A percentile compares a stretch with the other conserved stretches of the same genome.
phyloP scores from a whole-genome alignment of 192 early-diverging fungal species.

The Gamsiella multidivaricata region DNA sequence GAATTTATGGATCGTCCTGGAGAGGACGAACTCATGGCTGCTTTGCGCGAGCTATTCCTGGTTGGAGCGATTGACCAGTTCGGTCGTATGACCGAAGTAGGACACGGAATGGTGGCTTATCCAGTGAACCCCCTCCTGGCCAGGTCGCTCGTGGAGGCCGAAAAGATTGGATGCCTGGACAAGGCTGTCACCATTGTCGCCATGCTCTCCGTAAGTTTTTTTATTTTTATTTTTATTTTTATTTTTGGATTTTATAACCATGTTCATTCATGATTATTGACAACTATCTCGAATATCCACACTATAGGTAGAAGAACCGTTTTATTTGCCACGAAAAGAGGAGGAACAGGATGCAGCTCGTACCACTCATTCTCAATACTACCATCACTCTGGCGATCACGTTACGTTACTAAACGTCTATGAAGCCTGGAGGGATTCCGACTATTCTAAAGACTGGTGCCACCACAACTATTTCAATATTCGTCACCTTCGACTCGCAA shows the following conservation, averaged over 20 bases:
- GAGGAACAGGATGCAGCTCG: slow-evolving; percentile 86
- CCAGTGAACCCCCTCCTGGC: slow-evolving; percentile 92
- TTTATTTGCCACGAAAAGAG: slow-evolving; percentile 80
- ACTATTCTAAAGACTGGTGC: slow-evolving; percentile 85
- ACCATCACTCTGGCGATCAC: slow-evolving; percentile 94
- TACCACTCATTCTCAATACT: slow-evolving; percentile 83
- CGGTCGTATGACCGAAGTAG: slow-evolving; percentile 85
- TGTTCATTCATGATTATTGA: not conserved
- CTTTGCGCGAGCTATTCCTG: slow-evolving; percentile 89
- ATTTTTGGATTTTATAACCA: not conserved
- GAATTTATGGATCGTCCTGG: slow-evolving; percentile 97
- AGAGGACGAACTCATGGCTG: slow-evolving; percentile 78
- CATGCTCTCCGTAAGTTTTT: slow-evolving; percentile 78
- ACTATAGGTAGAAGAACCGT: slow-evolving; percentile 77
- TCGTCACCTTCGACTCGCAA: slow-evolving; percentile 82
- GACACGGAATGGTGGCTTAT: slow-evolving; percentile 90
- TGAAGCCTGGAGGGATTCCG: slow-evolving; percentile 78
- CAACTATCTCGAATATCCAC: not conserved
- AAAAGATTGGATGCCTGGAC: slow-evolving; percentile 83
- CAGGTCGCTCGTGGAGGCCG: slow-evolving; percentile 81
- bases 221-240: not conserved
- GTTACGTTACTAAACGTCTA: slow-evolving; percentile 87
- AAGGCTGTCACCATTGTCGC: slow-evolving; percentile 93
- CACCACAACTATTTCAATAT: slow-evolving; percentile 89
- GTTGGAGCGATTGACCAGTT: slow-evolving; percentile 89